Evolutionary conservation across 108 stramenopile species (phyloP), one percentile per base, ranked within the genome.

Genomic region (Stephanodiscus minutulus): DNA sequence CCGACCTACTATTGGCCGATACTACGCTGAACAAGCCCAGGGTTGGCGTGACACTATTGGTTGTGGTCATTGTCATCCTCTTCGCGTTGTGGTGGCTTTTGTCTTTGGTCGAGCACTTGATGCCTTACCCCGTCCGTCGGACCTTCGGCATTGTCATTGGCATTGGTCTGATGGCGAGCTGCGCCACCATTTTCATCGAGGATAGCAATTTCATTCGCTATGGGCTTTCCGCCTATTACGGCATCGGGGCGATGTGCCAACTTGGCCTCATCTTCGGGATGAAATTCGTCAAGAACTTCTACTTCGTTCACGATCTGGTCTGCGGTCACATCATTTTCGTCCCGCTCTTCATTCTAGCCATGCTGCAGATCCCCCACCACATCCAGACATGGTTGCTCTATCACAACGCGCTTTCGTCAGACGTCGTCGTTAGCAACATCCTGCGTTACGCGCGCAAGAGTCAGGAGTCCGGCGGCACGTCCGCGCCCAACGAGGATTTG

Each of bases 301-400:
- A 96, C 88, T 79, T 87, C 57, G 65, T 96, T 56, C 98, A 98
- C 71, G 98, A 98, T 73, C 61, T 97, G 43, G 86, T 97, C 28
- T 95, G 97, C 56, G 97, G 93, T 2, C 93, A 97, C 77, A 75
- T 97, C 68, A 89, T 97, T 62, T 98, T 98, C 83, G 66, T 95
- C 59, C 88, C 97, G 35, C 84, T 98, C 33, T 84, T 97, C 72
- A 60, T 95, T 9, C 66, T 96, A 27, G 90, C 86, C 17, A 91
- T 94, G 21, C 69, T 98, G 25, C 95, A 96, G 61, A 72, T 97
- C 41, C 92, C 92, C 41, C 81, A 89, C 56, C 80, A 89, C 64
- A 82, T 97, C 9, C 97, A 99, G 76, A 98, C 97, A 21, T 98
- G 97, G 97, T 77, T 99, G 63, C 87, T 99, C 17, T 99, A 97